Evolutionary conservation across 2,329 filamentous ascomycete species (phyloP).

Genomic region (Colletotrichum brevisporum): DNA sequence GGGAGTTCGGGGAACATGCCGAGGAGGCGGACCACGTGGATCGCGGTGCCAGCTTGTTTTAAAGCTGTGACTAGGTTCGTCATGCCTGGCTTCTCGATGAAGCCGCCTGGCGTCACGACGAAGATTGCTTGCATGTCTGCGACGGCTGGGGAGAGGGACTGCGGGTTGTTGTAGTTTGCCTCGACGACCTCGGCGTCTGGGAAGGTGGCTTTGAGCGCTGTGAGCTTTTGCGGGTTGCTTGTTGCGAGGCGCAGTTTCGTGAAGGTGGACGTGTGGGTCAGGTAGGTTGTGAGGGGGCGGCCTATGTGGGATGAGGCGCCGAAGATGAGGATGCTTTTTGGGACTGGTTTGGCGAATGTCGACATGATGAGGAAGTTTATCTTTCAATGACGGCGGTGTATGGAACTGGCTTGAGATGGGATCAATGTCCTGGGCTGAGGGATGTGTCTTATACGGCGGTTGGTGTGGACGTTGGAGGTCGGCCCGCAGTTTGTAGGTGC

Average conservation of each 20-base stretch:
- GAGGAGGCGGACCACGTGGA: constrained; percentile 8
- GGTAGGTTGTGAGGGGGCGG: constrained; percentile 1
- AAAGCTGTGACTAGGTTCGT: constrained; percentile 5
- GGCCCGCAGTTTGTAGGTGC: background rate
- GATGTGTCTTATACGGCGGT: no score
- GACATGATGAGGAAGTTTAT: background rate
- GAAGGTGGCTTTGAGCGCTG: background rate
- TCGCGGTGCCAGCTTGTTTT: background rate
- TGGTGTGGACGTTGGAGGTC: no score
- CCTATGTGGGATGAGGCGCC: constrained; percentile 22
- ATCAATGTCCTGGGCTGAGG: no score
- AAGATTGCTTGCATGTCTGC: constrained; percentile 11
- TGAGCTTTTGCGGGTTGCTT: constrained; percentile 6
- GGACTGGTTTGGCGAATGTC: background rate
- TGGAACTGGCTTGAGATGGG: no score
- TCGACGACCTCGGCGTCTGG: constrained; percentile 1
- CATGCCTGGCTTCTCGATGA: constrained; percentile 1
- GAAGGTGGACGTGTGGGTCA: background rate
- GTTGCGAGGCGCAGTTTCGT: constrained; percentile 16
- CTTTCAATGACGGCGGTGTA: no score
- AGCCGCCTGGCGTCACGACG: constrained; percentile 11
- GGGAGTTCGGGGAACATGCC: constrained; percentile 20
- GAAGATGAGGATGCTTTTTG: constrained; percentile 12
- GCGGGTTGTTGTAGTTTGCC: background rate
- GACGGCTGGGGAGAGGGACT: background rate